These are phyloP conservation scores for Pontederia paniculata DNA, from an alignment of 176 grass and related monocot species.

Conservation along the genomic window DNA sequence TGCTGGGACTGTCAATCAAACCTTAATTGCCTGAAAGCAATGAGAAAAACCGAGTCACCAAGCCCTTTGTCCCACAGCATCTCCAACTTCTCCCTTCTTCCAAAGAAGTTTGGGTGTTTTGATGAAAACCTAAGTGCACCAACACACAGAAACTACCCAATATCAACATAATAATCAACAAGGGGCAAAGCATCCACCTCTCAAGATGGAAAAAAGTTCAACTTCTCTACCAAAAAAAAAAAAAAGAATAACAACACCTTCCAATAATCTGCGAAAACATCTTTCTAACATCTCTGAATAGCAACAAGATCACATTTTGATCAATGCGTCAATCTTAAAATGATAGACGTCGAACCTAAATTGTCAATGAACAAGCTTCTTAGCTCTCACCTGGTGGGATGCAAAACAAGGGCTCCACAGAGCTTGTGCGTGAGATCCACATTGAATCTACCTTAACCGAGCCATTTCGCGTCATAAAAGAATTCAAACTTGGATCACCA, in stretches of 20 bases:
- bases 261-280: conserved; percentile 65
- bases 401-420: conserved; percentile 61
- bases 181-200: background rate
- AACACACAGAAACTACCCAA: no score
- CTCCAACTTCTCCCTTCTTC: conserved; percentile 82
- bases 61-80: conserved; percentile 79
- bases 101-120: conserved; percentile 82
- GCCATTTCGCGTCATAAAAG: conserved; percentile 24
- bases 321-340: background rate
- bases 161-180: background rate
- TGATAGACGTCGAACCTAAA: background rate
- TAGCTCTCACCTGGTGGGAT: conserved; percentile 51
- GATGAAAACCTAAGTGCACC: conserved; percentile 40
- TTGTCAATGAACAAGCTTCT: conserved; percentile 12
- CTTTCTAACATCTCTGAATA: conserved; percentile 31
- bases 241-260: conserved; percentile 23
- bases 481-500: background rate
- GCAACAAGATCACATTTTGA: conserved; percentile 18
- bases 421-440: conserved; percentile 74
- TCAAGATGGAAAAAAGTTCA: background rate
- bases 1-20: conserved; percentile 56
- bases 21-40: conserved; percentile 60
- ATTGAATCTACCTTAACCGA: conserved; percentile 85
- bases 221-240: background rate
- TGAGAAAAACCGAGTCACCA: conserved; percentile 58